Evolutionary conservation across 768 basidiomycete genomes (phyloP), one percentile per base, ranked within the genome.

Genomic region (Tylopilus subfusipes): DNA sequence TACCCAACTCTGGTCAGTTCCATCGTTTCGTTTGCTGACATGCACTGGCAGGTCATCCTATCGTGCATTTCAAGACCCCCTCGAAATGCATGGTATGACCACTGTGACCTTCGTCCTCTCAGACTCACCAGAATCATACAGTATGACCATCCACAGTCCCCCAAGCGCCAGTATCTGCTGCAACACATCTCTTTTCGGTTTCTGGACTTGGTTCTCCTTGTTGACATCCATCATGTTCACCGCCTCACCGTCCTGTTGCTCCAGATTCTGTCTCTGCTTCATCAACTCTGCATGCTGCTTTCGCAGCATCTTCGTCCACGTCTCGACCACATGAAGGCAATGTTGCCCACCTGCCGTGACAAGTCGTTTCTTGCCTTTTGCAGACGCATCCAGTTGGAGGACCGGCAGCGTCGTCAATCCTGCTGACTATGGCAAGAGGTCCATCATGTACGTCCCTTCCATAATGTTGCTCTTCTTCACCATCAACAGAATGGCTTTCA

Each of bases 151-250:
- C 27, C 43, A 44, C 5, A 29, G 43, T 0, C 43, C 27, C 1
- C 43, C 27, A 2, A 44, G 43, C 1, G 0, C 43, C 0, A 44
- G 43, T 8, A 7, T 42, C 4, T 25, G 19, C 19, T 40, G 10
- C 9, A 40, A 4, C 19, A 5, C 4, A 13, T 40, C 39, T 5
- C 21, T 2, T 2, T 40, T 22, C 1, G 21, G 39, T 11, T 40
- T 40, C 2, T 4, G 5, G 1, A 0, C 4, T 11, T 12, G 7
- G 5, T 40, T 40, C 12, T 40, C 21, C 0, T 21, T 11, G 0
- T 22, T 6, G 5, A 40, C 13, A 5, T 22, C 39, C 0, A 3
- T 4, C 19, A 11, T 21, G 4, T 3, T 21, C 4, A 13, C 6
- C 1, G 9, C 21, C 11, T 40, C 21, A 3, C 8, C n/a, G 1